Evolutionary conservation across 768 basidiomycete species (phyloP).

Genomic region (Suillus subalutaceus): DNA sequence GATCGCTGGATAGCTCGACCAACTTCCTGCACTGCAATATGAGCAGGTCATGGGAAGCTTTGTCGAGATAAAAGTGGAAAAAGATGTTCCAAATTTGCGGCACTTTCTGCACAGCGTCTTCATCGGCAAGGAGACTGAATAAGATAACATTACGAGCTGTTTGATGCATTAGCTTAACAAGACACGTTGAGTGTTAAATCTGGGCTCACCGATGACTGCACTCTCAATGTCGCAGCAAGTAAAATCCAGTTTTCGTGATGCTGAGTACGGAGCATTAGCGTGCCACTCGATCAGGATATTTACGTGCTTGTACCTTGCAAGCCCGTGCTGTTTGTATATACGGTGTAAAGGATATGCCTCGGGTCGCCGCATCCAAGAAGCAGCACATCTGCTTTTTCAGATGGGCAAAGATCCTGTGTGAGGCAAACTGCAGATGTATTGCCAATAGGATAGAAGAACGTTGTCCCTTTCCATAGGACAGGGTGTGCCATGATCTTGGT

Average conservation of each 20-base stretch:
- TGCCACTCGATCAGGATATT: neutral
- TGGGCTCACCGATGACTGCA: slow-evolving; percentile 29
- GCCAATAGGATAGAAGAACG: slow-evolving; percentile 60
- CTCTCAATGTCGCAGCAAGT: slow-evolving; percentile 34
- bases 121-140: slow-evolving; percentile 31
- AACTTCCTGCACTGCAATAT: slow-evolving; percentile 31
- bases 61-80: slow-evolving; percentile 31
- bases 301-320: too few relatives aligned
- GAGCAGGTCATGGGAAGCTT: slow-evolving; percentile 26
- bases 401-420: slow-evolving; percentile 49
- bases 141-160: slow-evolving; percentile 32
- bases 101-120: slow-evolving; percentile 17
- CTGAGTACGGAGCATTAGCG: slow-evolving; percentile 14
- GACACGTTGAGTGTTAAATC: neutral
- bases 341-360: slow-evolving; percentile 53
- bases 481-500: slow-evolving; percentile 43
- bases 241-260: slow-evolving; percentile 27
- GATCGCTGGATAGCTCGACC: slow-evolving; percentile 15
- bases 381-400: slow-evolving; percentile 47
- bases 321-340: slow-evolving; percentile 24
- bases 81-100: slow-evolving; percentile 34
- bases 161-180: neutral
- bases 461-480: slow-evolving; percentile 43
- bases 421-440: slow-evolving; percentile 58
- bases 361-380: slow-evolving; percentile 62